These are phyloP conservation scores for Kandelia obovata DNA, from an alignment of 345 rosid species.

Conservation along the genomic window DNA sequence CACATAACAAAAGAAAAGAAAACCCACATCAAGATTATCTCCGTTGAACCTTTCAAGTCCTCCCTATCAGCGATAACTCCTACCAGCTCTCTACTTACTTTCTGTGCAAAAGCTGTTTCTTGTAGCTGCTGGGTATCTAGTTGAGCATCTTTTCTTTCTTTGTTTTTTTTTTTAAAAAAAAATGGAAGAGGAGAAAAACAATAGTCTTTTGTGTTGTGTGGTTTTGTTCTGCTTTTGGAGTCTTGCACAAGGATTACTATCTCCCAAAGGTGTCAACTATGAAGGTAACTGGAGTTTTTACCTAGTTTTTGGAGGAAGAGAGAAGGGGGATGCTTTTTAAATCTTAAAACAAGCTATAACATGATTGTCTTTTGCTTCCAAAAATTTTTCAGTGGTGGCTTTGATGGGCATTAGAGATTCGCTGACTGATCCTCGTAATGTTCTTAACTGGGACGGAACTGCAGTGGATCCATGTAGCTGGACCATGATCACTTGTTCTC, in stretches of 20 bases:
- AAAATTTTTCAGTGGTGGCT: constrained; percentile 58
- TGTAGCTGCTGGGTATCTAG: constrained; percentile 2
- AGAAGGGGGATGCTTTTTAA: background rate
- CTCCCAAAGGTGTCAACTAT: constrained; percentile 74
- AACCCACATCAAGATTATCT: constrained; percentile 21
- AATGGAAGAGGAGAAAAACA: constrained; percentile 38
- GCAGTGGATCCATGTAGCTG: constrained; percentile 93
- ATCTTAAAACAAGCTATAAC: background rate
- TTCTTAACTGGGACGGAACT: constrained; percentile 69
- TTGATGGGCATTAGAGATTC: constrained; percentile 49
- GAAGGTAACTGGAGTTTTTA: constrained; percentile 55
- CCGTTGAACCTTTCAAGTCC: constrained; percentile 18
- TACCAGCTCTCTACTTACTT: constrained; percentile 18
- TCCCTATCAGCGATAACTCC: constrained; percentile 1
- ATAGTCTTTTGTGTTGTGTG: constrained; percentile 24
- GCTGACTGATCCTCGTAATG: constrained; percentile 61
- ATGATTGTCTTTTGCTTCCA: background rate
- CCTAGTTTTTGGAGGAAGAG: background rate
- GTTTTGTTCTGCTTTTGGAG: constrained; percentile 37
- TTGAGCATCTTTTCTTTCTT: background rate
- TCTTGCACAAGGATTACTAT: constrained; percentile 55
- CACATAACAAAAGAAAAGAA: constrained; percentile 10
- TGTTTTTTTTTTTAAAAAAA: background rate
- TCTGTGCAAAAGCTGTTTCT: constrained; percentile 17
- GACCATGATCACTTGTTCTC: constrained; percentile 65